Evolutionary conservation across 1,284 basidiomycete genomes (phyloP), one percentile per base, ranked within the genome.

Genomic region (Pseudozyma sp.): DNA sequence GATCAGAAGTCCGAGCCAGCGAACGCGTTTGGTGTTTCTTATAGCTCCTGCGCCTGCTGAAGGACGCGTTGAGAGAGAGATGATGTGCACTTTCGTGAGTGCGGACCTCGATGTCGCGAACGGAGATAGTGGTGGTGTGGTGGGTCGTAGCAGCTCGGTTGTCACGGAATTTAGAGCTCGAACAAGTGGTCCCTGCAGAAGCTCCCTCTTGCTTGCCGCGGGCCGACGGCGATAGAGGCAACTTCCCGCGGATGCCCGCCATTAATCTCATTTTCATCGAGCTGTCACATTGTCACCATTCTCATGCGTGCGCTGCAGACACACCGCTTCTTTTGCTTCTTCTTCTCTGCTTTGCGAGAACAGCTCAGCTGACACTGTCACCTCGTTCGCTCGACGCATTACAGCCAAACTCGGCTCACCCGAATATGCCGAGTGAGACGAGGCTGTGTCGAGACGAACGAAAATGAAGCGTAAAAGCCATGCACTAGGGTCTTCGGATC

Each of bases 161-260:
- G 46, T 34, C 39, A 42, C 46, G 46, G 54, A 48, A 49, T 58
- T 57, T 56, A 39, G 16, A 43, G 50, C 37, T 53, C 42, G 7
- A 42, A 19, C 4, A 24, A 24, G 40, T 54, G 42, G 19, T 45
- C 31, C 17, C 16, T 33, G 42, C 52, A 42, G 19, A 24, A 24
- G 24, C 35, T 37, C 24, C 3, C n/a, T 16, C 10, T 9, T 1
- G 7, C 19, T 44, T 44, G 24, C 43, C 43, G 43, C 43, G 43
- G 43, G 17, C 24, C n/a, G 43, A 33, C 45, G 29, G 45, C 30
- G 45, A 16, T 33, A 47, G 16, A 33, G 9, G 19, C 30, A 16
- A 47, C 13, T 24, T 24, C 24, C 45, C 45, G 45, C 45, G 45
- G 45, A 16, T 31, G 45, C 35, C 4, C 9, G 43, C 43, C n/a